Base-by-base conservation (phyloP, 2,329 filamentous ascomycete species). In the Coniochaeta sp. region DNA sequence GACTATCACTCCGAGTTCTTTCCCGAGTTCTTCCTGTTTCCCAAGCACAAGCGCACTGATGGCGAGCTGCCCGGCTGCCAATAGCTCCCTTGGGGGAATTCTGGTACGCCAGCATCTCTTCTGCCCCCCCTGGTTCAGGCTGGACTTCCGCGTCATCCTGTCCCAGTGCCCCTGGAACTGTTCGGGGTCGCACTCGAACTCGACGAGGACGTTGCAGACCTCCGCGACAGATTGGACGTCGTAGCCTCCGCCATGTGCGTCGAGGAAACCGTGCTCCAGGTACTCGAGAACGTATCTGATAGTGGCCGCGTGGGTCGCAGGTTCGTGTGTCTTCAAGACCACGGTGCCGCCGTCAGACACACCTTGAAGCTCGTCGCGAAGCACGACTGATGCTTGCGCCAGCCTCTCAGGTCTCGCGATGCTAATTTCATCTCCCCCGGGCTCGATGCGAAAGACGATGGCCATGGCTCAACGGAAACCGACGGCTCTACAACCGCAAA, bases 121-220 rank as follows among this genome's bases (percentile, higher is more conserved):
- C 38, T 22, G n/a, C 24, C 54, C 47, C 16, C 26, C 47, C 14
- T 30, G 47, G 26, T 55, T 16, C 16, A 16, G 17, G 32, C 54
- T 56, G 9, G 54, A 56, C 19, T n/a, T 24, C n/a, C 14, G 54
- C 9, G 5, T 34, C n/a, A 56, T 16, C 24, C 19, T 38, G 22
- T 56, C 17, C 54, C 28, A 56, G 17, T 38, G 54, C 10, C n/a
- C 30, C 30, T 36, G 30, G 16, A 56, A 56, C 7, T 8, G 54
- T 14, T 16, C n/a, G 2, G 30, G 54, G 22, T 56, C 22, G 54
- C 54, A 56, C 24, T 38, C 30, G 17, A 7, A 38, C 17, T 19
- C 30, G 30, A 56, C 22, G n/a, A 56, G 54, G 54, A 56, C 34
- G 12, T 56, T 56, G 54, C 54, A 56, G 17, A 56, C 54, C 54